Base-by-base conservation (phyloP, 176 grass and related monocot genomes). In the Eleusine coracana region DNA sequence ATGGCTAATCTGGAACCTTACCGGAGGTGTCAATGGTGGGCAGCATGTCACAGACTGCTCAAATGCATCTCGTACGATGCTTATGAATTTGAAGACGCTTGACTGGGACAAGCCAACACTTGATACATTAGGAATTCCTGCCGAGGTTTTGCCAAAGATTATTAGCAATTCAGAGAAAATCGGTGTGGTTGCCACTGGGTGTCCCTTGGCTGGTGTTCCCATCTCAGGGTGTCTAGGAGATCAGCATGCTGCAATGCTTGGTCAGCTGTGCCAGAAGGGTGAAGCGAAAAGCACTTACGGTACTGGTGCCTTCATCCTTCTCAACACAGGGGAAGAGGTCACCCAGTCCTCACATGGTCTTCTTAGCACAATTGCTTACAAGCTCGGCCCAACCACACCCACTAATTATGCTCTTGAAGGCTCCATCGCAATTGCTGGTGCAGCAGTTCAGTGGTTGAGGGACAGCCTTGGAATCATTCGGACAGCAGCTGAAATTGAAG, bases 1-100 rank as follows among this genome's bases (percentile, higher is more conserved):
- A 42, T 98, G 96, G 96, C 89, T 95, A 66, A 98, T 98, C 31
- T 98, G 96, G 96, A 95, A 98, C 83, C 89, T 95, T 40, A 98
- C 96, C 20, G 93, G 93, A 28, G 96, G 92, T 5, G 61, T 85
- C 28, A 60, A 64, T 16, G 39, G 73, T 60, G 95, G 90, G 21
- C 64, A 87, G 28, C 92, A 98, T 68, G 91, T 95, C 73, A 98
- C 96, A 9, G 96, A 98, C 10, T 92, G 92, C 83, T 95, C 96
- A 68, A 98, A 95, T 73, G 91, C 93, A 66, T 88, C 96, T 21
- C 92, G 96, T 0, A 98, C 96, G 11, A 98, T 98, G 96, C 90
- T 98, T 21, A 98, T 98, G 96, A 91, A 98, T 71, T 83, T 98
- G 0, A 91, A 91, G 75, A 82, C 91, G 29, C 89, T 95, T 55